Conservation (phyloP, 768 basidiomycete genomes). For the Vishniacozyma victoriae region DNA sequence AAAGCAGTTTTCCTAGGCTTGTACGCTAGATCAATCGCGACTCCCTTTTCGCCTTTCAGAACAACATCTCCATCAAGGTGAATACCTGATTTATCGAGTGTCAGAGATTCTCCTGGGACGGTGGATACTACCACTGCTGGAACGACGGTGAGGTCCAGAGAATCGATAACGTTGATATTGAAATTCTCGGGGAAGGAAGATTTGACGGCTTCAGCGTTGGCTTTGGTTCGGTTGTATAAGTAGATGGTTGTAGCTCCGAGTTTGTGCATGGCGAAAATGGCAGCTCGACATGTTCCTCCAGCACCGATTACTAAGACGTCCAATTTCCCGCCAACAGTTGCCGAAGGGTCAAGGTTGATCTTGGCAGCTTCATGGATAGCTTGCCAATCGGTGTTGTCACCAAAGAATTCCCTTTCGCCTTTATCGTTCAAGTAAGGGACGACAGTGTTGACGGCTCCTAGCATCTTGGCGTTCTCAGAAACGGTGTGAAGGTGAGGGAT, state of each 20-base stretch:
- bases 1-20: constrained; percentile 80
- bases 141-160: constrained; percentile 55
- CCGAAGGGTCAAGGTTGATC: constrained; percentile 48
- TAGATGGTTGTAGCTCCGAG: constrained; percentile 68
- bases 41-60: constrained; percentile 54
- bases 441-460: constrained; percentile 95
- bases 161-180: constrained; percentile 55
- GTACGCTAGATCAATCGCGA: constrained; percentile 92
- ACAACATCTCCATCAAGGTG: constrained; percentile 51
- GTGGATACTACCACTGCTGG: constrained; percentile 74
- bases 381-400: constrained; percentile 95
- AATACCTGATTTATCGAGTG: constrained; percentile 46
- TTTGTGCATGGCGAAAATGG: constrained; percentile 76
- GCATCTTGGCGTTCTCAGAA: constrained; percentile 70
- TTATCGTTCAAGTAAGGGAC: constrained; percentile 52
- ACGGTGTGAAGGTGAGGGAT: constrained; percentile 74
- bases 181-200: constrained; percentile 61
- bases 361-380: constrained; percentile 63
- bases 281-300: constrained; percentile 89
- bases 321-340: constrained; percentile 45
- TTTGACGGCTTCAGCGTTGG: constrained; percentile 66
- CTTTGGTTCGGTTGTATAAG: constrained; percentile 75
- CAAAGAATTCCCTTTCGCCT: constrained; percentile 55
- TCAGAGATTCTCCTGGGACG: constrained; percentile 60
- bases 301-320: constrained; percentile 84